Percentiles rank a stretch among this genome's conserved stretches.
These are phyloP conservation scores for Phytophthora tentaculata DNA, from an alignment of 352 stramenopile genomes.

Conservation along the genomic window DNA sequence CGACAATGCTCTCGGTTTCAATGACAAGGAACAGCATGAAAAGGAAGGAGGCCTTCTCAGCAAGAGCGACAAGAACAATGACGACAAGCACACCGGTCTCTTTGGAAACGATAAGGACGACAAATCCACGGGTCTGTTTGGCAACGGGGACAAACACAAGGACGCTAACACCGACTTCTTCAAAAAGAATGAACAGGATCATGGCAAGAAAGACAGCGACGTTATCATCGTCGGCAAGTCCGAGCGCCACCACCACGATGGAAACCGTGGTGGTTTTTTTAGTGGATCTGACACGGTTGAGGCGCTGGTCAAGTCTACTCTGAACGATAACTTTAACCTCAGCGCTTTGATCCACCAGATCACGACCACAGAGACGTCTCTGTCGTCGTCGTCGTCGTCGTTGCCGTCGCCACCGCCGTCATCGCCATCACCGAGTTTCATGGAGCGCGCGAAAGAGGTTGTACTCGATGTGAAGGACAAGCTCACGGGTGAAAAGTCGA, in stretches of 20 bases:
- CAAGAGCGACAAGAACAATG: slow-evolving; percentile 19
- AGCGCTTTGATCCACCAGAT: slow-evolving; percentile 32
- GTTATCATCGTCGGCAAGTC: slow-evolving; percentile 9
- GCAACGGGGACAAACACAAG: slow-evolving; percentile 14
- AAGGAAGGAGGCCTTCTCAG: slow-evolving; percentile 12
- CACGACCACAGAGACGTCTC: slow-evolving; percentile 21
- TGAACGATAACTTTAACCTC: slow-evolving; percentile 30
- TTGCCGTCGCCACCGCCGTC: slow-evolving; percentile 13
- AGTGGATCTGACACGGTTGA: slow-evolving; percentile 28
- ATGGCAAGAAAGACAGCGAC: slow-evolving; percentile 9
- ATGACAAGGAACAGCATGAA: slow-evolving; percentile 23
- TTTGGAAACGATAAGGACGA: slow-evolving; percentile 14
- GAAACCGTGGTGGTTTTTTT: slow-evolving; percentile 5
- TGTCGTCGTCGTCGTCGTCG: slow-evolving; percentile 17
- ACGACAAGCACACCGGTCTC: slow-evolving; percentile 3
- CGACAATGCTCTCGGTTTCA: slow-evolving; percentile 25
- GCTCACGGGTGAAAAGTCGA: slow-evolving; percentile 26
- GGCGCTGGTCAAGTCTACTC: slow-evolving; percentile 25
- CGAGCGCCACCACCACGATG: slow-evolving; percentile 1
- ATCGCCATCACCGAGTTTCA: slow-evolving; percentile 5
- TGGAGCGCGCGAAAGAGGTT: slow-evolving; percentile 31
- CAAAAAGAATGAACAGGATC: slow-evolving; percentile 13
- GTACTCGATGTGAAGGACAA: slow-evolving; percentile 31
- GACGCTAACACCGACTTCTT: slow-evolving; percentile 17
- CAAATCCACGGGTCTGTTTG: slow-evolving; percentile 19